Base-by-base conservation (phyloP, 2,329 filamentous ascomycete genomes). In the Uncinocarpus reesii region DNA sequence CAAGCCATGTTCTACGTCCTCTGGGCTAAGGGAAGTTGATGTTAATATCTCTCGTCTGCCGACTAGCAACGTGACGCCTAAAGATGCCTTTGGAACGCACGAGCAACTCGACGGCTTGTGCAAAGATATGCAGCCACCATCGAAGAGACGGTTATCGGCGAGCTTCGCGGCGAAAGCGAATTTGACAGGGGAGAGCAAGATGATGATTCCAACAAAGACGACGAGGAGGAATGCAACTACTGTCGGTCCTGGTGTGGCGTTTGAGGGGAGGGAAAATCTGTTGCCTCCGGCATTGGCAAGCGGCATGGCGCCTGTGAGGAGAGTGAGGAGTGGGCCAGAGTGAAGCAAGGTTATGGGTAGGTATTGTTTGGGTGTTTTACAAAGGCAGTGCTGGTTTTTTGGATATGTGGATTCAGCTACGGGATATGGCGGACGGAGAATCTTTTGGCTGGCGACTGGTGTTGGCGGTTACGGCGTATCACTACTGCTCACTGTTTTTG, bases 1-100 rank as follows among this genome's bases (percentile, higher is more conserved):
- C 48, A 56, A 51, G 48, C 37, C 47, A 51, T 59, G 57, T 44
- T 53, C 56, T 31, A 65, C 65, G 60, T 69, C 65, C 57, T 58
- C 57, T 55, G 65, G 70, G 54, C 65, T 75, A 61, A 71, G 71
- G 65, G 71, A 76, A 67, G 65, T 74, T 67, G 69, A 76, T 63
- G 56, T 71, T 58, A 72, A 72, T 60, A 65, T 71, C 58, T 64
- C 61, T 53, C 60, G 58, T 53, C 65, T 57, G 59, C 61, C 58
- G 52, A 53, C 53, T 42, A 42, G 50, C 5, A 55, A 52, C 18
- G 56, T 41, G 32, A 31, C 32, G 24, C 23, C 49, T 29, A 35
- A 45, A 29, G 24, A 13, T 16, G 16, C 23, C 26, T 16, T 13
- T 15, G 18, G 11, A 18, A 34, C 44, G 15, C 47, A 52, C 18